These are phyloP conservation scores for Scenedesmus sp. DNA, from an alignment of 163 green algal species.

Conservation along the genomic window DNA sequence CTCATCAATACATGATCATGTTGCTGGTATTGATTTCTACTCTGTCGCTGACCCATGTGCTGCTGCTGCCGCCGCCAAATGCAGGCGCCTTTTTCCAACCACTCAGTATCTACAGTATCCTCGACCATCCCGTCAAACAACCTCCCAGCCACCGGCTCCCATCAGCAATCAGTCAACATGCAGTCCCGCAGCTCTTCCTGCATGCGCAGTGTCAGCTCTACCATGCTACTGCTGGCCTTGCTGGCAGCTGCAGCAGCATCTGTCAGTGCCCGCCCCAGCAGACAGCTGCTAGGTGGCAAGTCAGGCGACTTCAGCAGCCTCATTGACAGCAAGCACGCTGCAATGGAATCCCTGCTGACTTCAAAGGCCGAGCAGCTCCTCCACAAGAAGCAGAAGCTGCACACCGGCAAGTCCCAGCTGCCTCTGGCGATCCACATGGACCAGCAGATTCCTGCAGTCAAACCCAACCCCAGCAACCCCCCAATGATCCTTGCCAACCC, in stretches of 20 bases:
- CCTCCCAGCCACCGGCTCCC: neutral
- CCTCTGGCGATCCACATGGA: neutral
- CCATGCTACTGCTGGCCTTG: neutral
- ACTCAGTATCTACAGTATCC: neutral
- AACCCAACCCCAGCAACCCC: neutral
- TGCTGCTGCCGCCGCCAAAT: neutral
- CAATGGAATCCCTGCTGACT: neutral
- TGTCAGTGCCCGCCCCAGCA: neutral
- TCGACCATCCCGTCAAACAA: neutral
- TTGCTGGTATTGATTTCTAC: neutral
- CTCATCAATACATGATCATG: no score
- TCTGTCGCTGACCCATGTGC: neutral
- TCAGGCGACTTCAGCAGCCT: neutral
- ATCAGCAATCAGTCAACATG: neutral
- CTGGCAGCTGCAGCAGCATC: conserved; percentile 8
- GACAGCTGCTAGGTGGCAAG: neutral
- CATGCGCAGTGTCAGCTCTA: neutral
- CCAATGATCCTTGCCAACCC: neutral
- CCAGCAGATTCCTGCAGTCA: neutral
- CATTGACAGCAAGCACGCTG: neutral
- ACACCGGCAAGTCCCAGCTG: neutral
- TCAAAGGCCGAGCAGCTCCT: neutral
- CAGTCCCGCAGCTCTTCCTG: neutral
- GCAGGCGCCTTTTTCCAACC: neutral
- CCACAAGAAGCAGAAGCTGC: neutral